These are phyloP conservation scores for Xylaria scruposa DNA, from an alignment of 495 filamentous ascomycete species.

Conservation along the genomic window DNA sequence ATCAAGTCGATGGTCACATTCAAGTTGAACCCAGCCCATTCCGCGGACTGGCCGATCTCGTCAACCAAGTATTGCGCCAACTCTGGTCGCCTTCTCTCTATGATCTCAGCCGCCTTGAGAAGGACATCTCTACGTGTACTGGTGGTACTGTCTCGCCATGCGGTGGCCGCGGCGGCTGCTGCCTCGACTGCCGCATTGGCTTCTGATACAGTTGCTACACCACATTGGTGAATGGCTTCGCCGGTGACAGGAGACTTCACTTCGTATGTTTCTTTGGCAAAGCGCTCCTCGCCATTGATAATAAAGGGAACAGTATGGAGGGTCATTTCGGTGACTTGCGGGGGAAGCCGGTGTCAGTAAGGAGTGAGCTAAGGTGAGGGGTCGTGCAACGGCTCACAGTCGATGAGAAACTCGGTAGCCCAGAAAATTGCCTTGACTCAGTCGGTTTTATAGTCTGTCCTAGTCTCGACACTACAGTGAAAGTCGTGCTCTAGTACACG, in stretches of 20 bases:
- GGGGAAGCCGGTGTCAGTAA: conserved; percentile 5
- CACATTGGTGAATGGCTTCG: conserved; percentile 64
- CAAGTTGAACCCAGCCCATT: conserved; percentile 70
- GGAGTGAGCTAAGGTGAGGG: conserved; percentile 10
- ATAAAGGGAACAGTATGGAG: conserved; percentile 66
- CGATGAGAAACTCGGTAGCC: neutral
- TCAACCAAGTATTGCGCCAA: conserved; percentile 65
- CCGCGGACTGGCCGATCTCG: conserved; percentile 68
- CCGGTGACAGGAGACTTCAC: conserved; percentile 70
- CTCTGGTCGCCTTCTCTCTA: conserved; percentile 69
- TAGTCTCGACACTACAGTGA: neutral
- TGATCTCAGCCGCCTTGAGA: conserved; percentile 70
- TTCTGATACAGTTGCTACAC: conserved; percentile 68
- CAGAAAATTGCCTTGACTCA: neutral
- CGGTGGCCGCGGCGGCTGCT: conserved; percentile 71
- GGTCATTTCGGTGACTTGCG: conserved; percentile 32
- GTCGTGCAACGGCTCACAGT: conserved; percentile 1
- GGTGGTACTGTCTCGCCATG: conserved; percentile 71
- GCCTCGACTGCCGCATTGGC: conserved; percentile 66
- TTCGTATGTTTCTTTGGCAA: conserved; percentile 66
- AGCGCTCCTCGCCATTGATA: conserved; percentile 73
- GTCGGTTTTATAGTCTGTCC: neutral
- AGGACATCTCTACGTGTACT: conserved; percentile 72
- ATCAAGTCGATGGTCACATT: conserved; percentile 63
- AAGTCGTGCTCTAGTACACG: neutral